Percentiles rank a stretch among this genome's conserved stretches.
These are phyloP conservation scores for Paramyrothecium sp. DNA, from an alignment of 2,329 filamentous ascomycete species.

Conservation along the genomic window DNA sequence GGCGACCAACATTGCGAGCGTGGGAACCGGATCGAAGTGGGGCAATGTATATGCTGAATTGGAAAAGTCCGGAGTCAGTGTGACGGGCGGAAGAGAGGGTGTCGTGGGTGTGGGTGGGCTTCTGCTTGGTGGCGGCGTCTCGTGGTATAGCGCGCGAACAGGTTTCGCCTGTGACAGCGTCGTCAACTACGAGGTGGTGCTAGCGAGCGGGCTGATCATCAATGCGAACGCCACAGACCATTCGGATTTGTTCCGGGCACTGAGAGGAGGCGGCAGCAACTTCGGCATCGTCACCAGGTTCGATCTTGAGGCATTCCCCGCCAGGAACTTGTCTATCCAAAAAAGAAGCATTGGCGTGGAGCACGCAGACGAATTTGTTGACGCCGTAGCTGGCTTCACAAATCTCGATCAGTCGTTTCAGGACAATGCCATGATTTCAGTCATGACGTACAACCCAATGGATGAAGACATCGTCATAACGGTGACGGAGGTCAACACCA, in stretches of 20 bases:
- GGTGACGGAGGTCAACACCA: slow-evolving; percentile 1
- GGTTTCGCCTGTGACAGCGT: slow-evolving; percentile 1
- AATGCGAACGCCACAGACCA: slow-evolving; percentile 14
- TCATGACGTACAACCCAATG: neutral
- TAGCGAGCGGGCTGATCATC: neutral
- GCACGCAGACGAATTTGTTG: slow-evolving; percentile 1
- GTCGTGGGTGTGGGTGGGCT: slow-evolving; percentile 3
- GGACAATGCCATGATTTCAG: neutral
- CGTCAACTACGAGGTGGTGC: neutral
- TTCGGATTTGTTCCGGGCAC: slow-evolving; percentile 38
- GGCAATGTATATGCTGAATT: slow-evolving; percentile 9
- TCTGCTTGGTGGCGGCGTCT: slow-evolving; percentile 4
- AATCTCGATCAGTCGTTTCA: neutral
- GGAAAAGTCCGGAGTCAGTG: slow-evolving; percentile 1
- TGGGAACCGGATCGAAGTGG: slow-evolving; percentile 9
- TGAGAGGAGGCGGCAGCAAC: slow-evolving; percentile 45
- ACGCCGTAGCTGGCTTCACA: slow-evolving; percentile 2
- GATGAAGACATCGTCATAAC: neutral
- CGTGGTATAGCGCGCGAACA: neutral
- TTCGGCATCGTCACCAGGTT: slow-evolving; percentile 33
- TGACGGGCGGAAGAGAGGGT: slow-evolving; percentile 2
- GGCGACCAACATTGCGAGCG: slow-evolving; percentile 6
- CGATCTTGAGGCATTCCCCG: slow-evolving; percentile 3
- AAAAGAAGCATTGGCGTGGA: neutral
- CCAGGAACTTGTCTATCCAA: neutral